Conservation (phyloP, 2,329 filamentous ascomycete genomes). For the Paraconiothyrium brasiliense region DNA sequence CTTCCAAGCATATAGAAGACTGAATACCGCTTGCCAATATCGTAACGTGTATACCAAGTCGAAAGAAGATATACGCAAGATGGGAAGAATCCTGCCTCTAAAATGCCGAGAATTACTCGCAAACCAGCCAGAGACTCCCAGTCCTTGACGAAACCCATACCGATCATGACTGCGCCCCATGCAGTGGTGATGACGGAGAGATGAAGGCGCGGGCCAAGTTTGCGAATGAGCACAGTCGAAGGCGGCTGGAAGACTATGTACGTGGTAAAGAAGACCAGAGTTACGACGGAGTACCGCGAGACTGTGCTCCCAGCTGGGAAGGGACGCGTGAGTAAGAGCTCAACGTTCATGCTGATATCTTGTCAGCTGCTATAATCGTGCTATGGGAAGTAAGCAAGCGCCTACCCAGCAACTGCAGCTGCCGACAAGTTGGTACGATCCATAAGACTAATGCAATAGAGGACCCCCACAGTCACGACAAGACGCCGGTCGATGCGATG, state of each 20-base stretch:
- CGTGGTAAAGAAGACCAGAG: constrained; percentile 59
- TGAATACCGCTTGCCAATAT: constrained; percentile 75
- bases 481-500: constrained; percentile 70
- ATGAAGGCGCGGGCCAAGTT: constrained; percentile 52
- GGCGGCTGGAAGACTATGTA: constrained; percentile 56
- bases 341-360: constrained; percentile 49
- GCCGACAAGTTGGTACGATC: constrained; percentile 80
- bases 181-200: constrained; percentile 45
- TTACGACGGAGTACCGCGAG: constrained; percentile 65
- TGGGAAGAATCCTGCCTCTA: constrained; percentile 53
- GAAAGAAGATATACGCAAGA: constrained; percentile 57
- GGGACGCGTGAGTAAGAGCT: constrained; percentile 42
- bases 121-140: constrained; percentile 50
- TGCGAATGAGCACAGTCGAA: constrained; percentile 52
- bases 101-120: constrained; percentile 50
- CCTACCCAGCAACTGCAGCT: constrained; percentile 74
- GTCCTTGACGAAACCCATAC: constrained; percentile 51
- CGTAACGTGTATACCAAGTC: constrained; percentile 63
- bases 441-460: constrained; percentile 81
- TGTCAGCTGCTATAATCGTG: constrained; percentile 30
- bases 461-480: constrained; percentile 60
- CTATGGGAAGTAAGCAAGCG: constrained; percentile 5
- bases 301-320: constrained; percentile 25
- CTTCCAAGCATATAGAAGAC: constrained; percentile 75
- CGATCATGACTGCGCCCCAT: constrained; percentile 58